Evolutionary conservation across 352 stramenopile genomes (phyloP), one percentile per base, ranked within the genome.

Genomic region (Peronospora tabacina): DNA sequence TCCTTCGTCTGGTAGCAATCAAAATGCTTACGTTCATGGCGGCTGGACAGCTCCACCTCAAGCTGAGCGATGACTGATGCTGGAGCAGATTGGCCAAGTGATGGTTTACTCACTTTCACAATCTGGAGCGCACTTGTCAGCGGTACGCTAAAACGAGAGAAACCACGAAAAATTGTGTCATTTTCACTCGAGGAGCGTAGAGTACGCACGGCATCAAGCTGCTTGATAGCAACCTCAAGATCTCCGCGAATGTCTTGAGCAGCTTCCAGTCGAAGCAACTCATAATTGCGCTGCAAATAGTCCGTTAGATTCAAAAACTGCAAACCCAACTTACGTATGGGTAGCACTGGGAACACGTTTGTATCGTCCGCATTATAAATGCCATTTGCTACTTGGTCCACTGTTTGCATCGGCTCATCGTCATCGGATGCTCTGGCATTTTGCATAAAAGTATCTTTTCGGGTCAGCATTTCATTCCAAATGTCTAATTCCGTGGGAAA

Each of bases 251-350:
- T 82, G 40, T 88, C 80, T 43, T 95, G 89, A 0, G 85, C 80
- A 29, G 73, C 86, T 63, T 98, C 93, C 0, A 98, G 52, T 7
- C 80, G 80, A 46, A 89, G 87, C 20, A 98, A 67, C 46, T 91
- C 74, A 64, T 95, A 97, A 52, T 88, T 95, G 15, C 96, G 84
- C 26, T 94, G 58, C 7, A 98, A 58, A 65, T 97, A 98, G 60
- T 99, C 96, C 8, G 78, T 52, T 33, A 97, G 63, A 12, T 94
- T 97, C 13, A 99, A 67, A 58, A 96, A 99, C 61, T 97, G 89
- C 16, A 97, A 60, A 46, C 87, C 94, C n/a, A 98, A 72, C 66
- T 98, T 98, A 11, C 90, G 92, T 26, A 98, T 60, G 4, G 90
- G 77, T 10, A 98, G 58, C 2, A 90, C 1, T 1, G 66, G 68